Base-by-base conservation (phyloP, 805 yeast genomes). In the Starmerella davenportii region DNA sequence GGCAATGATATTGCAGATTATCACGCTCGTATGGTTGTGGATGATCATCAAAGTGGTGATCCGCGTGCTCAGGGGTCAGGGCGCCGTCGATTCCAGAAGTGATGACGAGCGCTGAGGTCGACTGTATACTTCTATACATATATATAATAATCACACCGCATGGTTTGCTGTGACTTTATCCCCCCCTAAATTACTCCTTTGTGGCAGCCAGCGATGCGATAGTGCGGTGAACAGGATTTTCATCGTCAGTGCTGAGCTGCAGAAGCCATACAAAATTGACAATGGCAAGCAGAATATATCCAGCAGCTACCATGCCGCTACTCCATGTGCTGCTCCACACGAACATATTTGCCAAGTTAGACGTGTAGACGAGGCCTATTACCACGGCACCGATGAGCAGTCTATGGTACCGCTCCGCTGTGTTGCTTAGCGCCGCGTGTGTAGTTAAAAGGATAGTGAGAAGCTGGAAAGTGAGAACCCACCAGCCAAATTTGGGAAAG, bases 401-500 rank as follows among this genome's bases (percentile, higher is more conserved):
- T 21, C 49, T 46, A 49, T 77, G 70, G 61, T 90, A 81, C 43
- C 70, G 65, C 53, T 79, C 82, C 43, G 81, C 63, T 33, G 72
- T 59, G 57, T 78, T 76, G 51, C 60, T 61, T 55, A 73, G 53
- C 56, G 66, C 58, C 69, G 81, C 45, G 72, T 62, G 40, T 64
- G 49, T 31, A 67, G 65, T 43, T 70, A 65, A 55, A 4, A 72
- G 48, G 17, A 79, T 65, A 31, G 81, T 48, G 23, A 80, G 44
- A 17, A 84, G 62, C 58, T 87, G 75, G 53, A 72, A 90, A 2
- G 79, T 85, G 4, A 90, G 57, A 1, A 93, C 93, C 98, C 98
- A 90, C 98, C 98, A 87, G 3, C 90, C 72, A 58, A 87, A 79
- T 46, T 72, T 70, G 1, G 95, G 95, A 53, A 77, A 81, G 4